Evolutionary conservation across 2,329 filamentous ascomycete species (phyloP).

Genomic region (Pezicula carpinea): DNA sequence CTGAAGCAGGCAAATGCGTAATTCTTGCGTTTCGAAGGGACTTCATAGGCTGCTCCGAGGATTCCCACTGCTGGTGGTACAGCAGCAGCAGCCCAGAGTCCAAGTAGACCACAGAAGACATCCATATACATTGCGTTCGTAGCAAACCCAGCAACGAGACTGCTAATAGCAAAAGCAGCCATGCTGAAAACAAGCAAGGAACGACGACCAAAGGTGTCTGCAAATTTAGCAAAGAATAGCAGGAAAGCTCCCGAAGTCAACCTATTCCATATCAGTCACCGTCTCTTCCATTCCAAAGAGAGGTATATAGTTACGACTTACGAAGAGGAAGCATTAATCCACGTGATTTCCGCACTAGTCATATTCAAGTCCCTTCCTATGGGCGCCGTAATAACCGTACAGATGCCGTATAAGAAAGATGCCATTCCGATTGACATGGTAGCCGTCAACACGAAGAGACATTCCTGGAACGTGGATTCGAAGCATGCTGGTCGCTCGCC

Average conservation of each 20-base stretch:
- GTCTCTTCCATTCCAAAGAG: no score
- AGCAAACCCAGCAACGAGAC: slow-evolving; percentile 54
- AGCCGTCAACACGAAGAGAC: slow-evolving; percentile 59
- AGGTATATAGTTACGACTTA: slow-evolving; percentile 27
- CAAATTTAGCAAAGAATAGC: slow-evolving; percentile 60
- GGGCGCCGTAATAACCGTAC: slow-evolving; percentile 57
- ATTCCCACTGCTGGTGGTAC: slow-evolving; percentile 61
- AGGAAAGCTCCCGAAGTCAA: slow-evolving; percentile 60
- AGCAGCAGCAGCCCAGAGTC: slow-evolving; percentile 56
- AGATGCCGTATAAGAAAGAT: slow-evolving; percentile 53
- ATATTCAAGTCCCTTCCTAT: slow-evolving; percentile 56
- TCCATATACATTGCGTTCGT: slow-evolving; percentile 55
- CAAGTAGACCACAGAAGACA: slow-evolving; percentile 58
- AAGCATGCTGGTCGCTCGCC: slow-evolving; percentile 51
- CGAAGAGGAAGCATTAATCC: slow-evolving; percentile 58
- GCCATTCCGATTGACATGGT: slow-evolving; percentile 63
- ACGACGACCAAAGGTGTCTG: slow-evolving; percentile 60
- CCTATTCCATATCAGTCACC: slow-evolving; percentile 23
- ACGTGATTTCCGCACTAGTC: slow-evolving; percentile 62
- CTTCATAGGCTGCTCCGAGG: slow-evolving; percentile 56
- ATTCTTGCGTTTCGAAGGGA: slow-evolving; percentile 59
- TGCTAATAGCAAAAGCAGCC: slow-evolving; percentile 53
- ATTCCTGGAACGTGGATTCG: slow-evolving; percentile 56
- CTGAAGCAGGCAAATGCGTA: slow-evolving; percentile 58
- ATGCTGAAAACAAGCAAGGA: slow-evolving; percentile 54